Conservation (phyloP, 352 stramenopile species). For the Phytophthora citricola region DNA sequence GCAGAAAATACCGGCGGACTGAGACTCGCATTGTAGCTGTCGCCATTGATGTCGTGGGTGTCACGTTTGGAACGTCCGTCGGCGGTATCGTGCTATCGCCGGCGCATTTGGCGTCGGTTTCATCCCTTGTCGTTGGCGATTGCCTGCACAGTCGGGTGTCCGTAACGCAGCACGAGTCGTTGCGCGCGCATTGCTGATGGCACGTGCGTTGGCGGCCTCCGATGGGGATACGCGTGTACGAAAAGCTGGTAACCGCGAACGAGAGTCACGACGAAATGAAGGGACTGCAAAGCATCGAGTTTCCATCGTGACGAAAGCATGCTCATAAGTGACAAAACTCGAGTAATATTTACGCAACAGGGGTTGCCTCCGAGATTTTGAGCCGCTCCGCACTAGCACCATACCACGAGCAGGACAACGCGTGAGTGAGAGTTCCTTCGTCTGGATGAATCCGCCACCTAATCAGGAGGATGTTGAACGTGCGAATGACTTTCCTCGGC, state of each 20-base stretch:
- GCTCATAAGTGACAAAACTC: no score
- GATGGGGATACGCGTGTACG: no score
- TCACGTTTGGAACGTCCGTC: background rate
- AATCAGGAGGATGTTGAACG: conserved; percentile 27
- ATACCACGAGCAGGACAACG: conserved; percentile 25
- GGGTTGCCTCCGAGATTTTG: conserved; percentile 17
- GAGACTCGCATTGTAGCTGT: conserved; percentile 8
- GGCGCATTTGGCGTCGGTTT: background rate
- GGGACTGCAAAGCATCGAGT: no score
- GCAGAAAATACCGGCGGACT: background rate
- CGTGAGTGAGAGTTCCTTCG: conserved; percentile 14
- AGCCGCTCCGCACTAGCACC: conserved; percentile 21
- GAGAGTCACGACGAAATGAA: background rate
- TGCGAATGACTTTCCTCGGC: conserved; percentile 25
- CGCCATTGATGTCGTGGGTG: background rate
- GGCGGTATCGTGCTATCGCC: conserved; percentile 5
- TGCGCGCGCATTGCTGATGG: no score
- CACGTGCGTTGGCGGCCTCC: no score
- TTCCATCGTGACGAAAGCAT: no score
- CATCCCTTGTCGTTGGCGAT: background rate
- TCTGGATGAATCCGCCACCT: conserved; percentile 15
- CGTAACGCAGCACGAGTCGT: no score
- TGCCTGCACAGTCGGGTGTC: background rate
- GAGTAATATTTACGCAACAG: background rate
- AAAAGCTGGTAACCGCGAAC: no score